These are phyloP conservation scores for Thielaviopsis populi DNA, from an alignment of 2,329 filamentous ascomycete species.

Conservation along the genomic window DNA sequence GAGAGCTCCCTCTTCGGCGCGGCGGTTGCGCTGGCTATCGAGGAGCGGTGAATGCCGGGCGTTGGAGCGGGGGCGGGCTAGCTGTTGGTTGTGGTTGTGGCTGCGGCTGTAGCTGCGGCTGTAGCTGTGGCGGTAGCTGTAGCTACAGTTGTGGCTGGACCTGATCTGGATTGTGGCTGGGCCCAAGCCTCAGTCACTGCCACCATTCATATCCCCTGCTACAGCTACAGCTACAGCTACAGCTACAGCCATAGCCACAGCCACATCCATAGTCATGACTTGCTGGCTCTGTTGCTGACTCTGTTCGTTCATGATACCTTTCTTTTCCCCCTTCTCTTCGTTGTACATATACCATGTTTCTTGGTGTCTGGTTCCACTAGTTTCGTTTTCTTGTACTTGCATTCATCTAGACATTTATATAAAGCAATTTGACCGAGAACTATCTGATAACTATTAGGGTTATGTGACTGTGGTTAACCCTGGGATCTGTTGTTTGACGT, in stretches of 20 bases:
- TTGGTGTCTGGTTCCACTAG: neutral
- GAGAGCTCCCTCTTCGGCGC: conserved; percentile 65
- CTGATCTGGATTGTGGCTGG: too few relatives aligned
- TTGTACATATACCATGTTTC: neutral
- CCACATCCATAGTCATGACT: too few relatives aligned
- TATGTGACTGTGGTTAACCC: neutral
- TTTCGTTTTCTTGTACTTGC: neutral
- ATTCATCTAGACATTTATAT: neutral
- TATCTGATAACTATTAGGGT: too few relatives aligned
- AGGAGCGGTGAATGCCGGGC: conserved; percentile 20
- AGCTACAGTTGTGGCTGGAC: neutral
- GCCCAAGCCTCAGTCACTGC: too few relatives aligned
- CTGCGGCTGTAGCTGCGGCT: neutral
- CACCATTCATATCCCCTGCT: too few relatives aligned
- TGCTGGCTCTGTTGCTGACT: neutral
- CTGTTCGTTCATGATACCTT: neutral
- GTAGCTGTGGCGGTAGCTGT: neutral
- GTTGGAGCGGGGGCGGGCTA: neutral
- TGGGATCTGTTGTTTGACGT: neutral
- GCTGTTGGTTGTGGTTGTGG: neutral
- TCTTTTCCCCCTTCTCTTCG: neutral
- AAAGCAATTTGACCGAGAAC: neutral
- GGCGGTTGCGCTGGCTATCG: conserved; percentile 49
- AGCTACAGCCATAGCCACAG: too few relatives aligned
- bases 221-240: too few relatives aligned